Evolutionary conservation across 139 green algal species (phyloP).

Genomic region (Chlorella sorokiniana): DNA sequence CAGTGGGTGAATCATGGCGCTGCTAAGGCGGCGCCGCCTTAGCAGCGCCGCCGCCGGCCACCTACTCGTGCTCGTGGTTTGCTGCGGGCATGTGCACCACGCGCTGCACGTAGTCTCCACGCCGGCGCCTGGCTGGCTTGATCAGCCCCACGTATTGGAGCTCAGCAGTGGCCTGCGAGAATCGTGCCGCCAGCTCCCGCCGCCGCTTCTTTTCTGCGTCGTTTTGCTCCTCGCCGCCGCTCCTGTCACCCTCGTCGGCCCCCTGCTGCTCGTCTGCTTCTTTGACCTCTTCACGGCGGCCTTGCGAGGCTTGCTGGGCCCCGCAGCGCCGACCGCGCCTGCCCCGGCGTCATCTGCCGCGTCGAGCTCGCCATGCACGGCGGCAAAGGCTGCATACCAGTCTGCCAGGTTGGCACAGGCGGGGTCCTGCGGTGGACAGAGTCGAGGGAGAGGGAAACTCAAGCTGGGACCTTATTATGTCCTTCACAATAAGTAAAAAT

Average conservation of each 20-base stretch:
- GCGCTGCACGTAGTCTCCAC: conserved; percentile 50
- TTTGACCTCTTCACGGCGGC: background rate
- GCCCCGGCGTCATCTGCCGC: background rate
- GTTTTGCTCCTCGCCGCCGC: background rate
- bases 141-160: conserved; percentile 60
- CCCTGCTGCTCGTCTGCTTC: background rate
- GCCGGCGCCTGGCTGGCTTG: conserved; percentile 34
- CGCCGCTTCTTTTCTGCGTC: background rate
- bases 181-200: conserved; percentile 44
- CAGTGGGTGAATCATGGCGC: too few species aligned
- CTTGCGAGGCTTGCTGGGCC: background rate
- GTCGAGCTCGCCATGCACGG: background rate
- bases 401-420: conserved; percentile 49
- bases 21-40: too few species aligned
- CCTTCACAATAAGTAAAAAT: too few species aligned
- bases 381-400: conserved; percentile 52
- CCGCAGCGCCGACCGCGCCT: too few species aligned
- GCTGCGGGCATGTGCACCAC: conserved; percentile 43
- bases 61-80: too few species aligned
- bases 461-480: too few species aligned
- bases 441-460: background rate
- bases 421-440: conserved; percentile 37
- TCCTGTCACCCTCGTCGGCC: background rate
- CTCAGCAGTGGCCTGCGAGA: conserved; percentile 50
- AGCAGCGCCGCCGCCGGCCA: too few species aligned